Percentiles rank a stretch among this genome's conserved stretches.
These are phyloP conservation scores for Cudoniella acicularis DNA, from an alignment of 495 filamentous ascomycete species.

Conservation along the genomic window DNA sequence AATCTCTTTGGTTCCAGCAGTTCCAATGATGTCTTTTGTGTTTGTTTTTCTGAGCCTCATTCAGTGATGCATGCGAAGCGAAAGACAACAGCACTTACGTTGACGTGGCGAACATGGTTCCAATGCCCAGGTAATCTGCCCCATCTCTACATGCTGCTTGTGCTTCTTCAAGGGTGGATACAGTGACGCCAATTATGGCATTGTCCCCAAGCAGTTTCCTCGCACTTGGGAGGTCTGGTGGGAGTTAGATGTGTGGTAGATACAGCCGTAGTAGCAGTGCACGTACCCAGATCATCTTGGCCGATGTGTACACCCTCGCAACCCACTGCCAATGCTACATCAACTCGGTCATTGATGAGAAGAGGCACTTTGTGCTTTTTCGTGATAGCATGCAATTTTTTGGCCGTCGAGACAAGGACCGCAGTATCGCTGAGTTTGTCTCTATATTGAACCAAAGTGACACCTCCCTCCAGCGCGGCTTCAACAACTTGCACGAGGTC, in stretches of 20 bases:
- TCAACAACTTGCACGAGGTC: slow-evolving; percentile 74
- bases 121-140: slow-evolving; percentile 86
- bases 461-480: slow-evolving; percentile 73
- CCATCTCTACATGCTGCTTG: slow-evolving; percentile 61
- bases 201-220: slow-evolving; percentile 68
- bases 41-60: slow-evolving; percentile 54
- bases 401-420: slow-evolving; percentile 65
- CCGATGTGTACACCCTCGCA: slow-evolving; percentile 93
- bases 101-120: slow-evolving; percentile 78
- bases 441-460: slow-evolving; percentile 83
- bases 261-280: not conserved
- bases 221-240: slow-evolving; percentile 57
- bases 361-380: slow-evolving; percentile 67
- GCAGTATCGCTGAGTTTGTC: slow-evolving; percentile 83
- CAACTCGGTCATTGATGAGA: slow-evolving; percentile 93
- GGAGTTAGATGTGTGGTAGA: slow-evolving; percentile 11
- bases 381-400: slow-evolving; percentile 66
- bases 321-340: slow-evolving; percentile 80
- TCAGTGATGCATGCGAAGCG: not conserved
- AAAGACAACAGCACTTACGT: slow-evolving; percentile 49
- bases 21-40: slow-evolving; percentile 77
- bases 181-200: slow-evolving; percentile 66
- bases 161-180: slow-evolving; percentile 64
- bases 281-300: slow-evolving; percentile 85
- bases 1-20: slow-evolving; percentile 70